Evolutionary conservation across 2,329 filamentous ascomycete species (phyloP), one percentile per base, ranked within the genome.

Genomic region (Parastagonospora avenae): DNA sequence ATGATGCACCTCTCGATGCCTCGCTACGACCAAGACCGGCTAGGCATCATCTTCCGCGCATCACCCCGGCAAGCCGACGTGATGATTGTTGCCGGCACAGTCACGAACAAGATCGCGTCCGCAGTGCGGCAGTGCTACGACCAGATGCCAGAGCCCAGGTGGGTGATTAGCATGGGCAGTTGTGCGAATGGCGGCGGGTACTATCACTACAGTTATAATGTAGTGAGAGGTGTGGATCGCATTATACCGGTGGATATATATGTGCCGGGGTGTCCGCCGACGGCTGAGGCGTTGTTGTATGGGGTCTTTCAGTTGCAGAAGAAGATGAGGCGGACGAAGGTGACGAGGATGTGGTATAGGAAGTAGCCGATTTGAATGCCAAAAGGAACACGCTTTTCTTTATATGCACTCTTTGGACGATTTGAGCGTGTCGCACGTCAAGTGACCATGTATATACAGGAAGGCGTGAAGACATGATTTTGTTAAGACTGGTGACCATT

Each of bases 21-120:
- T 12, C 88, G 91, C 31, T 95, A 95, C 83, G 91, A 95, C 70
- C 90, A 94, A 73, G 91, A 96, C 78, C 86, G 91, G 41, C 82
- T 94, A 50, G 91, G 91, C 66, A 95, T 95, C 72, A 95, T 95
- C 74, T 95, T 95, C 84, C 88, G 91, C 67, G 91, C 91, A 51
- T 93, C 90, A 8, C 91, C 91, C 4, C 88, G 91, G 58, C 91
- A 96, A 77, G 91, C 91, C 50, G 92, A 96, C 74, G 89, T 96
- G 61, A 95, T 96, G 91, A 94, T 96, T 67, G 92, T 96, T 28
- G 91, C 92, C 24, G 92, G 92, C 52, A 96, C 92, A 27, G 83
- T 96, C 55, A 95, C 91, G 63, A 96, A 96, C 82, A 96, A 96
- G 81, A 96, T 96, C 92, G 91, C 91, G 1, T 91, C 92, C 2